Percentiles rank a stretch among this genome's conserved stretches.
Conservation (phyloP, 2,329 filamentous ascomycete genomes). For the Penicillium decumbens region DNA sequence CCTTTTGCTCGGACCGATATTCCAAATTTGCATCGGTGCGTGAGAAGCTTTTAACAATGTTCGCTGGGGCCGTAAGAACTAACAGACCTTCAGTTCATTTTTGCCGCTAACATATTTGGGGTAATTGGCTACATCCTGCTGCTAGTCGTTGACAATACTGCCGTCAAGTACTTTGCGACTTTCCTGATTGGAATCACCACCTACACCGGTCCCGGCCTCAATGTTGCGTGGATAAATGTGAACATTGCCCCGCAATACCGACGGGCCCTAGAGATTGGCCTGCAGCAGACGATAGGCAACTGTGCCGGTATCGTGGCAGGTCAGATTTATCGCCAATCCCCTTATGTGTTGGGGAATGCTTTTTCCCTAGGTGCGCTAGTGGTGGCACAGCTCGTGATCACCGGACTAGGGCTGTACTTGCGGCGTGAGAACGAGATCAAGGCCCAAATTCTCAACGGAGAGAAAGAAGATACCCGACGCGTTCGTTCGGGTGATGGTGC, state of each 20-base stretch:
- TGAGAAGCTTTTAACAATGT: not conserved
- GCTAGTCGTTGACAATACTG: slow-evolving; percentile 46
- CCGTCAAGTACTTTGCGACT: slow-evolving; percentile 49
- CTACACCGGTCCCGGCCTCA: slow-evolving; percentile 48
- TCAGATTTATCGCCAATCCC: slow-evolving; percentile 42
- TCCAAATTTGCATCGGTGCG: slow-evolving; percentile 28
- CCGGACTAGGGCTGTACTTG: slow-evolving; percentile 43
- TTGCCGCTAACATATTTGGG: slow-evolving; percentile 41
- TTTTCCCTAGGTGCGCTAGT: slow-evolving; percentile 38
- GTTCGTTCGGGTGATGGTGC: slow-evolving; percentile 47
- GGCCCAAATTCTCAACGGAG: slow-evolving; percentile 39
- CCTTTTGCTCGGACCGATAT: slow-evolving; percentile 47
- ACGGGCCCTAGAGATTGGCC: slow-evolving; percentile 45
- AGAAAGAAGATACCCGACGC: slow-evolving; percentile 44
- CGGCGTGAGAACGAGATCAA: slow-evolving; percentile 40
- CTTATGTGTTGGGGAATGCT: slow-evolving; percentile 36
- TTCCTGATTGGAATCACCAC: slow-evolving; percentile 48
- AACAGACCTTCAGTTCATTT: slow-evolving; percentile 28
- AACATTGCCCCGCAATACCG: slow-evolving; percentile 49
- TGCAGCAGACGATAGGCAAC: slow-evolving; percentile 48
- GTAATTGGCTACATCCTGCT: slow-evolving; percentile 50
- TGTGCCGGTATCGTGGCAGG: slow-evolving; percentile 48
- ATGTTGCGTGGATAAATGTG: slow-evolving; percentile 47
- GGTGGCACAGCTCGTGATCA: slow-evolving; percentile 37
- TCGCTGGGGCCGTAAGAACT: not conserved